A percentile compares a stretch with the other conserved stretches of the same genome.
Evolutionary conservation across 1,284 basidiomycete species (phyloP).

Genomic region (Ganoderma leucocontextum): DNA sequence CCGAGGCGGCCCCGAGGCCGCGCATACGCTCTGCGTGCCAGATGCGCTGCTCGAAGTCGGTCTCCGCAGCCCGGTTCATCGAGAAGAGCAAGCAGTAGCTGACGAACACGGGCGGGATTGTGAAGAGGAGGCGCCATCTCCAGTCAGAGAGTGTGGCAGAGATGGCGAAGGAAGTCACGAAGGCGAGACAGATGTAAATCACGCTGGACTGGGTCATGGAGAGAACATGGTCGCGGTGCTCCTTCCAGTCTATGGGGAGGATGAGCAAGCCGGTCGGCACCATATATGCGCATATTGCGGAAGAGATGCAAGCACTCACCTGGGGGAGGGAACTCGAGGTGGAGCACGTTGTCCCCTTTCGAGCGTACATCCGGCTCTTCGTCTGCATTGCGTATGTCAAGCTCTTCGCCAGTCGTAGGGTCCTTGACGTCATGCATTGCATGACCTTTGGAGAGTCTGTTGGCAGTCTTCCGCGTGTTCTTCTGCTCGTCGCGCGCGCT

Average conservation of each 20-base stretch:
- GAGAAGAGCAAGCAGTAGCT: conserved; percentile 44
- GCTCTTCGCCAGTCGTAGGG: conserved; percentile 44
- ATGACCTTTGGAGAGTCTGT: conserved; percentile 40
- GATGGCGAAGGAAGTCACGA: conserved; percentile 34
- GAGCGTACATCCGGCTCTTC: conserved; percentile 37
- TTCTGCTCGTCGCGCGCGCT: conserved; percentile 38
- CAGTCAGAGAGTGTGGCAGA: conserved; percentile 41
- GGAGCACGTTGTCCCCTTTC: conserved; percentile 42
- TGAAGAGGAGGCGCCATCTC: conserved; percentile 36
- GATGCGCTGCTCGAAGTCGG: conserved; percentile 45
- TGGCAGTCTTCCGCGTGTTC: conserved; percentile 40
- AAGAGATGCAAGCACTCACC: conserved; percentile 32
- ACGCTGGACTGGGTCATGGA: conserved; percentile 36
- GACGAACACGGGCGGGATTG: conserved; percentile 40
- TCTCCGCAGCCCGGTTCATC: conserved; percentile 37
- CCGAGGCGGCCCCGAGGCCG: conserved; percentile 44
- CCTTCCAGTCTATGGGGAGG: conserved; percentile 39
- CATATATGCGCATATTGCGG: background rate
- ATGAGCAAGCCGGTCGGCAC: background rate
- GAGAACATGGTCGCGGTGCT: conserved; percentile 39
- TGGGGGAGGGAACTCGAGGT: conserved; percentile 42
- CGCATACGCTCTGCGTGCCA: conserved; percentile 49
- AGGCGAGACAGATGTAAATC: conserved; percentile 37
- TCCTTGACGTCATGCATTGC: conserved; percentile 39
- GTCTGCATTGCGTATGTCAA: conserved; percentile 43